Evolutionary conservation across 768 basidiomycete species (phyloP).

Genomic region (Agrocybe pediades): DNA sequence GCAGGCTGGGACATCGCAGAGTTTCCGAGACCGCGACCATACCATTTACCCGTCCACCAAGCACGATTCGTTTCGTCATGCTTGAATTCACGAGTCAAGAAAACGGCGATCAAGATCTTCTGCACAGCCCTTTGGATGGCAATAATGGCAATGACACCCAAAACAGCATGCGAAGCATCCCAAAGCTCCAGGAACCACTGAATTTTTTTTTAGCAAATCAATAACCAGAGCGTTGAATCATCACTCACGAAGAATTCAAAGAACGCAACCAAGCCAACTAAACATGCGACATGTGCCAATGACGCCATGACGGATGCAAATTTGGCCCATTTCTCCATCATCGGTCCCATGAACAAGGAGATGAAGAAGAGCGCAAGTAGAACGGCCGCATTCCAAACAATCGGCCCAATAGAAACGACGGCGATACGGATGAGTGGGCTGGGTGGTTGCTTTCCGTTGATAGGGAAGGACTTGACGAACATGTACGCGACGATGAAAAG

Average conservation of each 20-base stretch:
- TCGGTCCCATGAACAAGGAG: conserved; percentile 90
- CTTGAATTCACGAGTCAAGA: conserved; percentile 96
- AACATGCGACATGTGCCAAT: conserved; percentile 78
- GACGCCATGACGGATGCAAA: conserved; percentile 95
- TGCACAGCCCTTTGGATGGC: conserved; percentile 90
- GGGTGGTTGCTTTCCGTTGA: conserved; percentile 65
- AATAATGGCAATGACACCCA: conserved; percentile 88
- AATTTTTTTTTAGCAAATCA: conserved; percentile 11
- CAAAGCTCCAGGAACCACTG: conserved; percentile 97
- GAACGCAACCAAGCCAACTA: conserved; percentile 84
- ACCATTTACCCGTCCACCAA: conserved; percentile 99
- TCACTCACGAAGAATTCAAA: conserved; percentile 93
- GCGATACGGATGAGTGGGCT: conserved; percentile 88
- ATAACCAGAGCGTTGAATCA: conserved; percentile 6
- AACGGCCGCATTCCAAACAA: conserved; percentile 93
- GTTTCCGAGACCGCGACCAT: conserved; percentile 88
- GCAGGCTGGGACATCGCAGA: conserved; percentile 94
- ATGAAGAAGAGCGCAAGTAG: conserved; percentile 85
- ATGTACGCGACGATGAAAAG: conserved; percentile 86
- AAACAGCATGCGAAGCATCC: conserved; percentile 95
- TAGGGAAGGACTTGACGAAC: conserved; percentile 92
- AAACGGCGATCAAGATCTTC: conserved; percentile 92
- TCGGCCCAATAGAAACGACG: conserved; percentile 87
- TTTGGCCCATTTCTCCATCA: conserved; percentile 81
- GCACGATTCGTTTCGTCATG: conserved; percentile 98